Base-by-base conservation (phyloP, 148 eudicot genomes). In the Vaccinium corymbosum region DNA sequence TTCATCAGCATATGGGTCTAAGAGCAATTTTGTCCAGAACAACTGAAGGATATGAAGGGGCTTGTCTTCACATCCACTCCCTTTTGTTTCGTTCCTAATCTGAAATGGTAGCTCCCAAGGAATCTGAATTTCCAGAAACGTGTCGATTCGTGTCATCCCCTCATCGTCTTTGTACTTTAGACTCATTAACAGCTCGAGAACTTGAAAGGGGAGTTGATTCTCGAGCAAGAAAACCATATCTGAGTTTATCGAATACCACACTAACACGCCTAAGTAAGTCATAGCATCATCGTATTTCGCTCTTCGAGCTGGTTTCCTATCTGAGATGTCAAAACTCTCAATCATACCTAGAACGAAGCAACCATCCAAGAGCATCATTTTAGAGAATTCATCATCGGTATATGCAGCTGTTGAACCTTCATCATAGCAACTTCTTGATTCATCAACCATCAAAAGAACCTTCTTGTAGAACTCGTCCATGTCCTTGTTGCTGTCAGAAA, bases 281-380 rank as follows among this genome's bases (percentile, higher is more conserved):
- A 20, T 38, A n/a, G 55, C 53, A 49, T 74, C 48, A 35, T 83
- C 35, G 46, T 57, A 22, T 38, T 73, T 38, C 3, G 29, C 57
- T 56, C 49, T 14, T 13, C 52, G 59, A 35, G 6, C n/a, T 71
- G 20, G 76, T 71, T 71, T 71, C 48, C 15, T 10, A 32, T 35
- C 76, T 0, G 76, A 35, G 19, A 16, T 0, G 10, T 25, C 72
- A 66, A 66, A 66, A 25, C 49, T 35, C 48, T 71, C 72, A 2
- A 71, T 71, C 76, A 71, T 71, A 15, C 76, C 76, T 0, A 71
- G 46, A 32, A 85, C 22, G 82, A 87, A 81, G 22, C 84, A 81
- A 14, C 79, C 79, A 68, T 87, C 86, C 9, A 81, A 59, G 13
- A 87, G 57, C 87, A 87, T 87, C 83, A 87, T 84, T 17, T 15